These are phyloP conservation scores for Tuber microsphaerosporum DNA, from an alignment of 495 filamentous ascomycete genomes.

Conservation along the genomic window DNA sequence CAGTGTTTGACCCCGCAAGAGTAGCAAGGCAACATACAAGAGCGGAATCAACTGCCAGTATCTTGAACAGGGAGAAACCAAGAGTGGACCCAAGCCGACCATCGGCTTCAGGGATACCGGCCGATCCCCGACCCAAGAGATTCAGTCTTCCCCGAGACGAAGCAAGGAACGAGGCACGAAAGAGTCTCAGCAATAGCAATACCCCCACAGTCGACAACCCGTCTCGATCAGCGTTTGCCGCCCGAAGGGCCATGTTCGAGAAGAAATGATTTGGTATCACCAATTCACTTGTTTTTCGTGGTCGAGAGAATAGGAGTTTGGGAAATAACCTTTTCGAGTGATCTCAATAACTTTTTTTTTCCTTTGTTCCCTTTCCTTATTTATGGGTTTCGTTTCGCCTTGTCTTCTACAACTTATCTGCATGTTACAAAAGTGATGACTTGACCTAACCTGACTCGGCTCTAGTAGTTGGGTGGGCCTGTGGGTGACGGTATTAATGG, in stretches of 20 bases:
- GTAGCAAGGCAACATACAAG: constrained; percentile 20
- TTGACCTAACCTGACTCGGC: background rate
- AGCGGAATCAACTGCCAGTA: constrained; percentile 9
- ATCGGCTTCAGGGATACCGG: background rate
- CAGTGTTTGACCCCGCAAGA: constrained; percentile 6
- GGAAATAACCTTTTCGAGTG: constrained; percentile 7
- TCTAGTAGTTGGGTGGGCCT: background rate
- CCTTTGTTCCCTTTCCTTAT: background rate
- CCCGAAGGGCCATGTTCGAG: constrained; percentile 38
- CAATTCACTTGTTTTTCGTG: constrained; percentile 12
- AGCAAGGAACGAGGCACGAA: constrained; percentile 16
- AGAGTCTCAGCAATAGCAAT: constrained; percentile 3
- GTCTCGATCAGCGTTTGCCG: constrained; percentile 29
- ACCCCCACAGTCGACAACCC: constrained; percentile 8
- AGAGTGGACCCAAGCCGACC: background rate
- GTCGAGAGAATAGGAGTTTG: background rate
- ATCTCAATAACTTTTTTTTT: constrained; percentile 17
- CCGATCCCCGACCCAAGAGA: constrained; percentile 20
- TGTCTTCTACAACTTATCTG: background rate
- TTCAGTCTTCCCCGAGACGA: constrained; percentile 32
- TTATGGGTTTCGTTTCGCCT: constrained; percentile 9
- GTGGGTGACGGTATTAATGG: background rate
- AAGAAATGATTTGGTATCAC: constrained; percentile 24
- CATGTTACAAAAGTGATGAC: background rate
- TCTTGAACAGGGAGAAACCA: background rate